Base-by-base conservation (phyloP, 2,329 filamentous ascomycete species). In the Penicillium verrucosum region DNA sequence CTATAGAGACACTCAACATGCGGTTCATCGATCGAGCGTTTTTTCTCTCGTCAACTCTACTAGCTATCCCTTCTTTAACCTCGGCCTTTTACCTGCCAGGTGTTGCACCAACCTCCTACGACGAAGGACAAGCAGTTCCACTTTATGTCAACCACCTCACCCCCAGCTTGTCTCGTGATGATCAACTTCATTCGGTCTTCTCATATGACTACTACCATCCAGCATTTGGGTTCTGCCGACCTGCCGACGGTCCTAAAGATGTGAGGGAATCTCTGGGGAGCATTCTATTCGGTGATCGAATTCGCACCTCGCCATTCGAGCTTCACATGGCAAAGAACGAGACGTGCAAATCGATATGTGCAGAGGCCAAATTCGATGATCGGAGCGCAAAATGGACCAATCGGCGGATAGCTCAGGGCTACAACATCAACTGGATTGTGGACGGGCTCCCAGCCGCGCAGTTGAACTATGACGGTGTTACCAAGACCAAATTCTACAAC, bases 131-230 rank as follows among this genome's bases (percentile, higher is more conserved):
- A 67, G 78, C 78, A 27, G 94, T 99, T 25, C 90, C 92, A 25
- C 84, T 99, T 47, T 88, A 90, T 69, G 94, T 99, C 74, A 99
- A 99, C 78, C 88, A 88, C 71, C 88, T 99, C 68, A 94, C 90
- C 41, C 93, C 94, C 4, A 86, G 92, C 44, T 86, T 91, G 44
- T 89, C 89, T 41, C 81, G 85, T 58, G 91, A 96, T 75, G 84
- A 88, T 27, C 88, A 91, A 66, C 81, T 97, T 40, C 90, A 92
- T 72, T 95, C 92, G n/a, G 88, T 96, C 53, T 87, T 97, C 68
- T 90, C 93, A 5, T 99, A 90, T 81, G 93, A 97, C 77, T 97
- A 99, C 80, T 99, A 99, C 73, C 86, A 94, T 67, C 84, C 87
- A 6, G 83, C 83, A 4, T 96, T 99, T 76, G 86, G 89, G 70